phyloP scores from a whole-genome alignment of 2,329 filamentous ascomycete species.

The Trichoderma polysporum region DNA sequence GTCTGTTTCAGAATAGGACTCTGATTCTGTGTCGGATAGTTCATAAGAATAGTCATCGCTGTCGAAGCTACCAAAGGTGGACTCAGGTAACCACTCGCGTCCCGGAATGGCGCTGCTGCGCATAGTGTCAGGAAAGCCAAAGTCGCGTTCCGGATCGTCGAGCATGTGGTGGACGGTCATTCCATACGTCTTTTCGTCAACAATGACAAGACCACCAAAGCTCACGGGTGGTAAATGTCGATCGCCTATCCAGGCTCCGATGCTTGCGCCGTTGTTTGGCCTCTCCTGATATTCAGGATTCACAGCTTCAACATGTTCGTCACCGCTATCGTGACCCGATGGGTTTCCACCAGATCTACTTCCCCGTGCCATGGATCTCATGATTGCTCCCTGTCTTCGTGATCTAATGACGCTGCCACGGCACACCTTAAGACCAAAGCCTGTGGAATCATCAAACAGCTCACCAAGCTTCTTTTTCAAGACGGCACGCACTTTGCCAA shows the following conservation, averaged over 20 bases:
- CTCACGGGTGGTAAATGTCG: conserved; percentile 88
- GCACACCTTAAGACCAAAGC: conserved; percentile 69
- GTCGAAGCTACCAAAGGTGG: conserved; percentile 42
- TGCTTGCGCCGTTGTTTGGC: conserved; percentile 84
- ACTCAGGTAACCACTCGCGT: conserved; percentile 46
- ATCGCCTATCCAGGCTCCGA: conserved; percentile 83
- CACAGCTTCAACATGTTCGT: conserved; percentile 44
- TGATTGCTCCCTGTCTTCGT: conserved; percentile 42
- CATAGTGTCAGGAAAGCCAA: conserved; percentile 30
- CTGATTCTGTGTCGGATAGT: conserved; percentile 62
- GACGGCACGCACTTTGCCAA: conserved; percentile 68
- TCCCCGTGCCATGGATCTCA: conserved; percentile 34
- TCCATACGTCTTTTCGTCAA: conserved; percentile 82
- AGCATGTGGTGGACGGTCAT: conserved; percentile 98
- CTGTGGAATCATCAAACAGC: conserved; percentile 61
- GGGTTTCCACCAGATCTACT: neutral
- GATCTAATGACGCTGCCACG: conserved; percentile 66
- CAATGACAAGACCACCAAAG: conserved; percentile 81
- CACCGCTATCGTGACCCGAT: conserved; percentile 37
- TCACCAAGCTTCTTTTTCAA: conserved; percentile 66
- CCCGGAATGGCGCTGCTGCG: conserved; percentile 43
- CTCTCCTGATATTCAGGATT: conserved; percentile 78
- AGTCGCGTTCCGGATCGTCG: conserved; percentile 62
- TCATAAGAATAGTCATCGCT: conserved; percentile 59
- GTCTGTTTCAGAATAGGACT: conserved; percentile 50